Percentiles rank a stretch among this genome's conserved stretches.
These are phyloP conservation scores for Pezicula radicicola DNA, from an alignment of 2,329 filamentous ascomycete species.

Conservation along the genomic window DNA sequence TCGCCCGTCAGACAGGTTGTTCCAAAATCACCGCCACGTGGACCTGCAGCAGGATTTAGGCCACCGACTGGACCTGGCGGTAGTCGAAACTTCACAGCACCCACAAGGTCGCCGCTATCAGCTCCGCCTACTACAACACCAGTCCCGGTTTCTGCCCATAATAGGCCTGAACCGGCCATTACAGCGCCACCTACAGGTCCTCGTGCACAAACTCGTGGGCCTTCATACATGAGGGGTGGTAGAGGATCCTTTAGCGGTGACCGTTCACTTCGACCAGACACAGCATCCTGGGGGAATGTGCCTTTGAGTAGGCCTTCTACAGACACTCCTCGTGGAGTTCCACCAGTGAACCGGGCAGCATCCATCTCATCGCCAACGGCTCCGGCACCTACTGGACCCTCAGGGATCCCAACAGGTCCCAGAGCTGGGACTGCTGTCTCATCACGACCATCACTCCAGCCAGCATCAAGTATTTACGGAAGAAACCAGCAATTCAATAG, in stretches of 20 bases:
- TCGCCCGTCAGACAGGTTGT: conserved; percentile 23
- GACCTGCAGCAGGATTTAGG: conserved; percentile 26
- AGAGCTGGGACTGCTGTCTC: conserved; percentile 24
- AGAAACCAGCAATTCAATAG: conserved; percentile 8
- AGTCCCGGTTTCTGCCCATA: conserved; percentile 14
- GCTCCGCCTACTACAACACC: conserved; percentile 11
- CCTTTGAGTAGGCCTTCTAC: conserved; percentile 17
- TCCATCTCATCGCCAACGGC: conserved; percentile 23
- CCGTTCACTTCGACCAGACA: conserved; percentile 21
- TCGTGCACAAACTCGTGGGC: conserved; percentile 24
- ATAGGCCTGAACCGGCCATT: conserved; percentile 17
- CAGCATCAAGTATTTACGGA: conserved; percentile 21
- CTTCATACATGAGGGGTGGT: conserved; percentile 23
- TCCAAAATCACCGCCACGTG: conserved; percentile 28
- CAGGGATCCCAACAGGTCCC: conserved; percentile 23
- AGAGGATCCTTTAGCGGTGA: conserved; percentile 26
- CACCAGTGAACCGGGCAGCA: conserved; percentile 17
- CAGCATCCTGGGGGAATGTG: conserved; percentile 23
- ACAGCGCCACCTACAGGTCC: conserved; percentile 29
- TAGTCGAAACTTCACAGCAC: conserved; percentile 24
- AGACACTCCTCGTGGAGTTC: conserved; percentile 14
- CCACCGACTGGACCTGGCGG: conserved; percentile 29
- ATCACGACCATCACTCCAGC: conserved; percentile 22
- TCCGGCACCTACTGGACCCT: conserved; percentile 13
- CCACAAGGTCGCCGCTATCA: conserved; percentile 5